Conservation (phyloP, 2,329 filamentous ascomycete genomes). For the Talaromyces sp. region DNA sequence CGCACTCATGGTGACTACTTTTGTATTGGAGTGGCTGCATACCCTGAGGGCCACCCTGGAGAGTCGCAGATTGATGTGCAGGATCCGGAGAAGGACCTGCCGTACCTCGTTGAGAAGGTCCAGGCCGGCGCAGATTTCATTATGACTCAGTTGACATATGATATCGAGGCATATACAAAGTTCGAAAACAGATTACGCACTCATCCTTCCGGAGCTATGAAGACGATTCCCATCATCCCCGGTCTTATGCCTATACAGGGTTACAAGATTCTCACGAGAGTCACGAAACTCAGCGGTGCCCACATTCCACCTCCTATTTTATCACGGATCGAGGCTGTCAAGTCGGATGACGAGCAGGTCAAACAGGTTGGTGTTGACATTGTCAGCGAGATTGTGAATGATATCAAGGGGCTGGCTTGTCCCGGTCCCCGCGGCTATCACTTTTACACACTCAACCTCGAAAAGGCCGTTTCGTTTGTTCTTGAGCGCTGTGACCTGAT, state of each 20-base stretch:
- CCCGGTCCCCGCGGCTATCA: constrained; percentile 73
- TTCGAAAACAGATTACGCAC: constrained; percentile 73
- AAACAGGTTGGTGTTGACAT: constrained; percentile 53
- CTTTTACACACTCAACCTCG: constrained; percentile 94
- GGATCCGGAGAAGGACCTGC: constrained; percentile 62
- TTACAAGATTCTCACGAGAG: constrained; percentile 90
- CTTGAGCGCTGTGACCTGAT: constrained; percentile 82
- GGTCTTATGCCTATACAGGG: constrained; percentile 97
- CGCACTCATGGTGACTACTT: constrained; percentile 88
- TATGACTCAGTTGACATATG: constrained; percentile 97
- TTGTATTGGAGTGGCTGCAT: constrained; percentile 88
- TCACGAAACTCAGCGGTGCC: constrained; percentile 90
- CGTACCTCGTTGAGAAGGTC: constrained; percentile 84
- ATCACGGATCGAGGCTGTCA: constrained; percentile 49
- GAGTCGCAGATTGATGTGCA: constrained; percentile 80
- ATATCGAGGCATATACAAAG: constrained; percentile 70
- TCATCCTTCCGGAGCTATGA: constrained; percentile 80
- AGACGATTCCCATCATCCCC: constrained; percentile 81
- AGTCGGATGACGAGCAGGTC: constrained; percentile 43
- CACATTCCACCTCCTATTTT: constrained; percentile 68
- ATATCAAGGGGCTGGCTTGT: constrained; percentile 61
- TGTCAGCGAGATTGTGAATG: constrained; percentile 73
- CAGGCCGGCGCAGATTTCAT: constrained; percentile 92
- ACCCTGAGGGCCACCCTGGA: constrained; percentile 91
- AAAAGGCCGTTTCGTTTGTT: constrained; percentile 93